Percentiles rank a stretch among this genome's conserved stretches.
phyloP scores from a whole-genome alignment of 2,329 filamentous ascomycete species.

The Aspergillus melleus region DNA sequence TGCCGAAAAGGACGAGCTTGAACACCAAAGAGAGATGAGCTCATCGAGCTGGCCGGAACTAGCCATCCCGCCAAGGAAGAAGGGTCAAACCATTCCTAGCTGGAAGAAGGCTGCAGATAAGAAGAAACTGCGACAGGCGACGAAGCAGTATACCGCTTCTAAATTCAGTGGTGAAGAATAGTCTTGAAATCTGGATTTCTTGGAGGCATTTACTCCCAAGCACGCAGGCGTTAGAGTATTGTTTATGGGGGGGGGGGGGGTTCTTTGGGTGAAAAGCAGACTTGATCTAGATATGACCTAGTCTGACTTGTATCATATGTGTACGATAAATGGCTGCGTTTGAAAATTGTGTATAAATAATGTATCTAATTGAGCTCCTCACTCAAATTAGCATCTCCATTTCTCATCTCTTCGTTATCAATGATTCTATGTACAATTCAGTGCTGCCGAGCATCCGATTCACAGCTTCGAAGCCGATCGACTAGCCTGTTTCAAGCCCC shows the following conservation, averaged over 20 bases:
- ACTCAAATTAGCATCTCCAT: constrained; percentile 17
- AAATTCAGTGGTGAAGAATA: constrained; percentile 3
- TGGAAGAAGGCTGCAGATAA: constrained; percentile 48
- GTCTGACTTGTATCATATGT: constrained; percentile 16
- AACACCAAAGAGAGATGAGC: constrained; percentile 1
- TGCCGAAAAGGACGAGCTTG: constrained; percentile 21
- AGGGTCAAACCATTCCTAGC: constrained; percentile 37
- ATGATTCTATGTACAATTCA: neutral
- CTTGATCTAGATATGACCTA: neutral
- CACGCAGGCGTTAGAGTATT: constrained; percentile 3
- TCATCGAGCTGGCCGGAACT: constrained; percentile 12
- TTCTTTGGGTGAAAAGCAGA: neutral
- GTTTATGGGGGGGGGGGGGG: constrained; percentile 4
- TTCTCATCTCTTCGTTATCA: neutral
- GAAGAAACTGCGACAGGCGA: constrained; percentile 43
- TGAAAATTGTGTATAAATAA: constrained; percentile 9
- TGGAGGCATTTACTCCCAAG: neutral
- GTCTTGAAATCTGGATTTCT: neutral
- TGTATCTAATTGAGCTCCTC: constrained; percentile 23
- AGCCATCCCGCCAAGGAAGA: constrained; percentile 28
- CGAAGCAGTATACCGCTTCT: constrained; percentile 33
- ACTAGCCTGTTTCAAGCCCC: neutral
- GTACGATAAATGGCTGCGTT: constrained; percentile 14
- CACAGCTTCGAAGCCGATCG: neutral
- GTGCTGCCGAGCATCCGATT: neutral